Conservation (phyloP, 345 rosid genomes). For the Garcia nutans region DNA sequence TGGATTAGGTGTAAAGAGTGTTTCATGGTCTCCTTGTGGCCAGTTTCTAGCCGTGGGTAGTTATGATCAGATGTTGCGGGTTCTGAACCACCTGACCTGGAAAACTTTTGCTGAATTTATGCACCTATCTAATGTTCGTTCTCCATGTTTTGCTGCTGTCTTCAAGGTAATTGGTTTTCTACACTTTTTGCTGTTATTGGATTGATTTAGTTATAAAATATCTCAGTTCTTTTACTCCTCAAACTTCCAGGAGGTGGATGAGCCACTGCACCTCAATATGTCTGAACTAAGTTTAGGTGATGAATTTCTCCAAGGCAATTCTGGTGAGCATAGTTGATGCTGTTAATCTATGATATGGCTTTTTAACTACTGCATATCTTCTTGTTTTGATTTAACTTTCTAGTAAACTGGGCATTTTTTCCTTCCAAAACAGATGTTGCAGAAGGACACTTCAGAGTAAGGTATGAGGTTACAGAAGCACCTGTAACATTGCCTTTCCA, state of each 20-base stretch:
- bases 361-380: conserved; percentile 2
- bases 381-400: neutral
- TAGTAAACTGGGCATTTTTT: neutral
- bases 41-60: conserved; percentile 95
- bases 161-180: conserved; percentile 56
- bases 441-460: conserved; percentile 71
- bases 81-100: conserved; percentile 89
- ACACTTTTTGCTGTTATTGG: conserved; percentile 1
- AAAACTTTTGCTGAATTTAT: conserved; percentile 94
- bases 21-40: conserved; percentile 97
- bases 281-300: conserved; percentile 69
- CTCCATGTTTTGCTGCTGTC: conserved; percentile 84
- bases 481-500: conserved; percentile 78
- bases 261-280: conserved; percentile 80
- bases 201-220: neutral
- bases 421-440: conserved; percentile 45
- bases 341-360: neutral
- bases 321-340: conserved; percentile 42
- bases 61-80: conserved; percentile 91
- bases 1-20: conserved; percentile 89
- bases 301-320: conserved; percentile 65
- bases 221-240: conserved; percentile 17
- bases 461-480: conserved; percentile 77
- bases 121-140: conserved; percentile 80
- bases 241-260: conserved; percentile 73